phyloP scores from a whole-genome alignment of 2,329 filamentous ascomycete genomes.

The Beauveria sp. region DNA sequence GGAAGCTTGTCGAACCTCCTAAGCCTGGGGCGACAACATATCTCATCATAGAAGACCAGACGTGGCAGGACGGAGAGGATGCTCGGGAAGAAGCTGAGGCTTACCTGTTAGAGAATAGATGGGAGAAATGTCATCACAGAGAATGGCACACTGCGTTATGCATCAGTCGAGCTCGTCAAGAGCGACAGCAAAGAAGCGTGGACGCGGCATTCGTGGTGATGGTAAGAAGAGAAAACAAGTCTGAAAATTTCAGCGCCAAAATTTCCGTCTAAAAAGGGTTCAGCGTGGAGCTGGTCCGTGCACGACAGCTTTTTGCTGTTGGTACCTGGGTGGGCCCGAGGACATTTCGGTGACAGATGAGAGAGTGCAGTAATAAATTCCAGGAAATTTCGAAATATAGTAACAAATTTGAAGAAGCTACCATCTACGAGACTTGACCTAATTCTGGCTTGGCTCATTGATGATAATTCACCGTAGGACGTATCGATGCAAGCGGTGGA shows the following conservation, averaged over 20 bases:
- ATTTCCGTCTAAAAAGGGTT: neutral
- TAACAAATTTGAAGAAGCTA: no score
- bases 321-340: neutral
- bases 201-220: neutral
- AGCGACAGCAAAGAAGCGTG: neutral
- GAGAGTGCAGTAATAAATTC: no score
- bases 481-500: no score
- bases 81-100: neutral
- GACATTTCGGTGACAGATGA: no score
- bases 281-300: constrained; percentile 8
- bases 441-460: no score
- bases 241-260: constrained; percentile 5
- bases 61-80: neutral
- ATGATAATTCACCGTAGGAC: no score
- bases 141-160: neutral
- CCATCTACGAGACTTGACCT: no score
- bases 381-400: no score
- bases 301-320: neutral
- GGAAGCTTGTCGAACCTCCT: constrained; percentile 40
- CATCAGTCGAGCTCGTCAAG: neutral
- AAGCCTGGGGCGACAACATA: constrained; percentile 44
- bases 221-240: neutral
- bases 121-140: neutral
- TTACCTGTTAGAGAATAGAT: neutral
- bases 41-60: constrained; percentile 32